Base-by-base conservation (phyloP, 371 early-diverging fungal species). In the Dichotomocladium elegans region DNA sequence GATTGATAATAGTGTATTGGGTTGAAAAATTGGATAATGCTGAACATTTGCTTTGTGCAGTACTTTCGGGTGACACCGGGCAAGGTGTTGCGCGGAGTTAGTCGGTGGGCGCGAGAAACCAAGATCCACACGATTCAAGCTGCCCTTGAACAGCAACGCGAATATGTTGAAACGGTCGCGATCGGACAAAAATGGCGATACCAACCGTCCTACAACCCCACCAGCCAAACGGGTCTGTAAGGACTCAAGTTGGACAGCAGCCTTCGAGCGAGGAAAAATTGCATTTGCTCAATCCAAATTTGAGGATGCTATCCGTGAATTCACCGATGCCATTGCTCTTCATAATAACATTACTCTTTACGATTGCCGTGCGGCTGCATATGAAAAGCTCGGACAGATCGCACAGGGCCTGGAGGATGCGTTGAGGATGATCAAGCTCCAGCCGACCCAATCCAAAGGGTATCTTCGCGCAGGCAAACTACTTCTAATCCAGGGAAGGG, bases 361-460 rank as follows among this genome's bases (percentile, higher is more conserved):
- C 14, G 76, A 75, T 33, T 64, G 64, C 45, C 65, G 76, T 14
- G 65, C 72, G 11, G 72, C 70, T 3, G 55, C 62, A 8, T 58
- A 60, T 46, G 68, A 69, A 34, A 64, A 61, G 24, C 15, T 60
- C 1, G 48, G 64, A 0, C 26, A 64, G 8, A 21, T 57, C 12
- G 47, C 58, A 33, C 43, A 40, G 12, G 76, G 66, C 1, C 15
- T 65, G 7, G 37, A 42, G 15, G 76, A 75, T 43, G 72, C 68
- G 0, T 42, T 43, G 3, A 30, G 40, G 4, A 63, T 68, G 22
- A 56, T 75, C n/a, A 47, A 58, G 17, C 2, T 44, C 12, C 55
- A 46, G 7, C 70, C 76, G 3, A 42, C 22, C 15, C 56, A 58
- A 15, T 53, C 76, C 0, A 58, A 68, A 52, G 76, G 76, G 5